Conservation (phyloP, 2,329 filamentous ascomycete species). For the Aspergillus thermomutatus region DNA sequence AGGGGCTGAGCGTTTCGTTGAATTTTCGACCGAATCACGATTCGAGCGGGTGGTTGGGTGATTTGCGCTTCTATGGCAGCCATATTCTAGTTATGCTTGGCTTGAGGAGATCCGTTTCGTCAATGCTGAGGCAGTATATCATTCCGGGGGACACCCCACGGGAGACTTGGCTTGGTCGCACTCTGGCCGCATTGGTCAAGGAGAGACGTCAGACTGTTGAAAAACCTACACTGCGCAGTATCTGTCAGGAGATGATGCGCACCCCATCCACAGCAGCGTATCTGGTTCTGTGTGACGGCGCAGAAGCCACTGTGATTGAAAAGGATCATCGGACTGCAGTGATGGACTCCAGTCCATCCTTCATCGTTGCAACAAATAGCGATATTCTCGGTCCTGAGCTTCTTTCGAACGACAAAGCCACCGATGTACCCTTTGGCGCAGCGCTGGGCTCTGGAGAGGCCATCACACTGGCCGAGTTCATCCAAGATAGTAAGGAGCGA, state of each 20-base stretch:
- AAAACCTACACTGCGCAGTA: conserved; percentile 5
- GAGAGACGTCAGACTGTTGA: not conserved
- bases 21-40: conserved; percentile 53
- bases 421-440: conserved; percentile 17
- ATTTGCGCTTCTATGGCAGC: conserved; percentile 46
- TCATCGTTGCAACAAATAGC: conserved; percentile 58
- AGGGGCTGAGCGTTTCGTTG: conserved; percentile 47
- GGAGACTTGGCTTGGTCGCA: not conserved
- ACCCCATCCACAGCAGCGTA: conserved; percentile 54
- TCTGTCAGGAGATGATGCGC: conserved; percentile 26
- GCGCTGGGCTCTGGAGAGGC: conserved; percentile 12
- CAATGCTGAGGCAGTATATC: conserved; percentile 46
- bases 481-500: conserved; percentile 35
- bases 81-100: conserved; percentile 55
- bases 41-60: conserved; percentile 26
- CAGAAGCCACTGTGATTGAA: conserved; percentile 49
- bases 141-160: conserved; percentile 23
- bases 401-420: conserved; percentile 16
- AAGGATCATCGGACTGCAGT: conserved; percentile 52
- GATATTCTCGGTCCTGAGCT: conserved; percentile 34
- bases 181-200: not conserved
- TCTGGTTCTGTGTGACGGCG: conserved; percentile 53
- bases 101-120: conserved; percentile 51
- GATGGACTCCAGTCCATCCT: conserved; percentile 45
- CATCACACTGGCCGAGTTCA: conserved; percentile 22